phyloP scores from a whole-genome alignment of 768 basidiomycete species.

The Omphalotus guepiniiformis region DNA sequence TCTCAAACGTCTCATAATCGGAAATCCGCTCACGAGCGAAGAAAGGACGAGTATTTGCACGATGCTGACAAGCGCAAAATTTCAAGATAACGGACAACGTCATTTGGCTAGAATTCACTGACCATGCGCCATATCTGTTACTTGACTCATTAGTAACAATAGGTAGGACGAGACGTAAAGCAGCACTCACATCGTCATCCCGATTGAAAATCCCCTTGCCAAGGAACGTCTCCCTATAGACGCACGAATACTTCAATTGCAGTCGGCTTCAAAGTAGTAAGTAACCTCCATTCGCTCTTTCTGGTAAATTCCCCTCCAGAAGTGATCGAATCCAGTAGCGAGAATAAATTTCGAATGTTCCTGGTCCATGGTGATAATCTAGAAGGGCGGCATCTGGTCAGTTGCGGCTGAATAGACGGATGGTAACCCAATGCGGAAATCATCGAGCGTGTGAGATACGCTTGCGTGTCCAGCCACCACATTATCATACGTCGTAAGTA shows the following conservation, averaged over 20 bases:
- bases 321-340: constrained; percentile 60
- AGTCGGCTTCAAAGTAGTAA: background rate
- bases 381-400: background rate
- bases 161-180: background rate
- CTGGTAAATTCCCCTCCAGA: constrained; percentile 62
- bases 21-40: constrained; percentile 69
- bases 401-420: too few relatives aligned
- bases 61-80: constrained; percentile 46
- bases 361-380: constrained; percentile 77
- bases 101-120: constrained; percentile 11
- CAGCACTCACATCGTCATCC: constrained; percentile 52
- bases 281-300: constrained; percentile 59
- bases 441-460: too few relatives aligned
- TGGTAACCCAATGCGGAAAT: too few relatives aligned
- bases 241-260: background rate
- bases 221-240: constrained; percentile 52
- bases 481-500: too few relatives aligned
- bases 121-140: constrained; percentile 63
- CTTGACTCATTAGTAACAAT: background rate
- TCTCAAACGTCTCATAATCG: constrained; percentile 67
- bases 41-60: constrained; percentile 65
- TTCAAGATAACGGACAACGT: background rate
- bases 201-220: constrained; percentile 77
- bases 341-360: constrained; percentile 62
- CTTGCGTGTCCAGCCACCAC: too few relatives aligned